Conservation (phyloP, 306 rosid genomes). For the Rubus idaeus region DNA sequence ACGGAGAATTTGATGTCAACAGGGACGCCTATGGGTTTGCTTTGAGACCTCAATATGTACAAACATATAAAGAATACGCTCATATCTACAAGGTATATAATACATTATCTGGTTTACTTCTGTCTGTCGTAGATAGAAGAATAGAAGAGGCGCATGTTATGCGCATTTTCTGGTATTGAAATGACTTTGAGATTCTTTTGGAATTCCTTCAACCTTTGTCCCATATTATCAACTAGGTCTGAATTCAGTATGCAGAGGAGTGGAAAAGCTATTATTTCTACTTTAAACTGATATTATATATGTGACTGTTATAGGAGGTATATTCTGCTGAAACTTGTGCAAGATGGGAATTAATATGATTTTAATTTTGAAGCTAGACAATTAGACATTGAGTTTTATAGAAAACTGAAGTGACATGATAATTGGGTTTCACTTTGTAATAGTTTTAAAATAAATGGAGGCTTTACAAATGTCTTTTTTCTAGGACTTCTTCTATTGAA, state of each 20-base stretch:
- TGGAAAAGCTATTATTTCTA: not conserved
- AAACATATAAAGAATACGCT: constrained; percentile 67
- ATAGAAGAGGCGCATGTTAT: constrained; percentile 5
- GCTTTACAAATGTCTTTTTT: not conserved
- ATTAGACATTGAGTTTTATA: not conserved
- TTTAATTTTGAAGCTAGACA: not conserved
- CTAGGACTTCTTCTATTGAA: not conserved
- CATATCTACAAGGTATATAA: constrained; percentile 67
- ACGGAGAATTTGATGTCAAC: constrained; percentile 17
- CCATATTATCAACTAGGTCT: constrained; percentile 5
- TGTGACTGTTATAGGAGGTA: not conserved
- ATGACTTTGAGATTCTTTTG: not conserved
- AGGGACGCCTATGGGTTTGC: constrained; percentile 96
- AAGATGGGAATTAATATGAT: too few species aligned
- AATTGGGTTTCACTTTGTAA: not conserved
- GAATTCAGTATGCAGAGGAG: not conserved
- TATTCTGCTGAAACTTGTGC: not conserved
- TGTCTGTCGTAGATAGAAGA: constrained; percentile 7
- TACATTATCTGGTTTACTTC: not conserved
- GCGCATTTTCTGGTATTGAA: not conserved
- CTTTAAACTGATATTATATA: not conserved
- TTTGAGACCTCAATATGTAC: constrained; percentile 85
- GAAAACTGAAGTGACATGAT: constrained; percentile 11
- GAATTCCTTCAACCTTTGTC: not conserved
- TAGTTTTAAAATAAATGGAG: not conserved